Evolutionary conservation across 345 rosid genomes (phyloP), one percentile per base, ranked within the genome.

Genomic region (Trapa bicornis): DNA sequence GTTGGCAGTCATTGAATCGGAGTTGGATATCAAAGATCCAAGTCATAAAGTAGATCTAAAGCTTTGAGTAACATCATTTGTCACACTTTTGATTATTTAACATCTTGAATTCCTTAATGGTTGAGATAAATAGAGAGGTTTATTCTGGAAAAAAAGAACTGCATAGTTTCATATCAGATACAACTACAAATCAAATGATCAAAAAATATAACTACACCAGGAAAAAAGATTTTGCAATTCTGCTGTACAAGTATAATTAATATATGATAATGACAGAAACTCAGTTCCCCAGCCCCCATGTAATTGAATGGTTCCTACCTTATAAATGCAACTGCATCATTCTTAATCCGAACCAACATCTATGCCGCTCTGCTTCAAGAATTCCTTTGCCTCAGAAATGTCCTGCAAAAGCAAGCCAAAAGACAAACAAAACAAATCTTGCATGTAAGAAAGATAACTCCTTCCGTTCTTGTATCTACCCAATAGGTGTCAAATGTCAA

Each of bases 301-400:
- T 16, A 50, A 50, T 50, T 50, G 10, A 11, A 50, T 50, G 17
- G 54, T 50, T 50, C 54, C 54, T 14, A 17, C 0, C n/a, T 1
- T 29, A 5, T 33, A n/a, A 54, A 54, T 4, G 35, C 60, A 17
- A 29, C 60, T 54, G 54, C 22, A n/a, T 29, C 29, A 33, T 58
- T 61, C 47, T 38, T 32, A 64, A 48, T 75, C 84, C 0, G 83
- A 80, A 68, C 84, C 79, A 62, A 89, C 83, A 77, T 89, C 89
- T 48, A 92, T 76, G 45, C 91, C 90, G 71, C 75, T 86, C 67
- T 76, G 81, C 81, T 80, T 80, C 75, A 89, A 71, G 74, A 79
- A 88, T 33, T 81, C 83, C 78, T 84, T 85, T 53, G 93, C 98
- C 83, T 92, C 96, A 12, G 67, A 67, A 61, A 89, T 82, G 71